These are phyloP conservation scores for Xylariaceae sp. DNA, from an alignment of 2,329 filamentous ascomycete species.

Conservation along the genomic window DNA sequence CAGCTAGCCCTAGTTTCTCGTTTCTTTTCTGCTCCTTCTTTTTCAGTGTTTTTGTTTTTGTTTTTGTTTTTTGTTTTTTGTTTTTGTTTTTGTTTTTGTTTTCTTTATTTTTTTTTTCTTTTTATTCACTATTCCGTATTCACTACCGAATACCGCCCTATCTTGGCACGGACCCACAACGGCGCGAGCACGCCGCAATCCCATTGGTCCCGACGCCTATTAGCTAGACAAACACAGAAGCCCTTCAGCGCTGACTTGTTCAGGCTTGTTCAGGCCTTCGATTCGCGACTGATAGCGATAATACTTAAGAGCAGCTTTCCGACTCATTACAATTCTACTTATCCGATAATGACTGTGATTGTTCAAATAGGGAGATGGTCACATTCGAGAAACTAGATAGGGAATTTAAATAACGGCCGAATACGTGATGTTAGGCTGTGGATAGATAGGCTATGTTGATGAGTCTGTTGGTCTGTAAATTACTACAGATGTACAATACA, in stretches of 20 bases:
- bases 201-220: neutral
- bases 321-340: neutral
- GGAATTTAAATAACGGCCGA: too few species aligned
- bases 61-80: neutral
- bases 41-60: neutral
- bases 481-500: too few species aligned
- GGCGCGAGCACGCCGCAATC: neutral
- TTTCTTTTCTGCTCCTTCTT: neutral
- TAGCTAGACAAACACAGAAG: neutral
- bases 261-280: too few species aligned
- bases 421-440: too few species aligned
- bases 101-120: conserved; percentile 1
- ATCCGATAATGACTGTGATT: neutral
- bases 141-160: neutral
- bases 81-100: neutral
- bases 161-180: neutral
- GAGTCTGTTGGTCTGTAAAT: too few species aligned
- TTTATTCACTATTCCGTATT: neutral
- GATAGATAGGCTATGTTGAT: too few species aligned
- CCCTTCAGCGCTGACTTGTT: neutral
- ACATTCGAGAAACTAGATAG: too few species aligned
- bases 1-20: too few species aligned
- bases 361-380: neutral
- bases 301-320: neutral
- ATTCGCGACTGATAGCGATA: neutral